A percentile compares a stretch with the other conserved stretches of the same genome.
phyloP scores from a whole-genome alignment of 345 rosid genomes.

The Salix dunnii region DNA sequence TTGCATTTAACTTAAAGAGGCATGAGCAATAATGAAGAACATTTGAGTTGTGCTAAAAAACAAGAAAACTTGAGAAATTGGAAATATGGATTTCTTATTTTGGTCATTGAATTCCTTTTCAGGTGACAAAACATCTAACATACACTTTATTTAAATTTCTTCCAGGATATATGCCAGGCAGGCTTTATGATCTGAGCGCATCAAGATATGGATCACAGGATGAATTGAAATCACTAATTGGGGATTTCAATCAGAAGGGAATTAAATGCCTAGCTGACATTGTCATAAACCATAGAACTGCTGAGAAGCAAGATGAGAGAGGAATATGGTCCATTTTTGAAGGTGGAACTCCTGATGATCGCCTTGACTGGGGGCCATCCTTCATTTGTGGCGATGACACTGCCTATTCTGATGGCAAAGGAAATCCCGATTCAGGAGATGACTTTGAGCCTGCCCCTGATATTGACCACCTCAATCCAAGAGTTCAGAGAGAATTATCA shows the following conservation, averaged over 20 bases:
- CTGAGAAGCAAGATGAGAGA: conserved; percentile 56
- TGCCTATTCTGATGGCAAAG: conserved; percentile 51
- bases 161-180: conserved; percentile 84
- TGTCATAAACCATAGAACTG: conserved; percentile 85
- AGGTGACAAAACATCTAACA: background rate
- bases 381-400: conserved; percentile 55
- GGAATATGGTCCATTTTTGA: conserved; percentile 69
- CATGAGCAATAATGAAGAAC: background rate
- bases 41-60: background rate
- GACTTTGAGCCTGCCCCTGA: conserved; percentile 60
- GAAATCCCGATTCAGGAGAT: conserved; percentile 67
- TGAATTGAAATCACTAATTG: conserved; percentile 52
- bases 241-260: conserved; percentile 45
- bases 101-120: background rate
- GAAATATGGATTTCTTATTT: background rate
- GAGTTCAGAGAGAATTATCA: conserved; percentile 60
- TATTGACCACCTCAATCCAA: conserved; percentile 72
- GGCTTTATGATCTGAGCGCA: conserved; percentile 66
- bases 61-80: background rate
- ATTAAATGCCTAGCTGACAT: conserved; percentile 77
- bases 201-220: conserved; percentile 66
- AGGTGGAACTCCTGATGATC: conserved; percentile 76
- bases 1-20: background rate
- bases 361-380: conserved; percentile 86
- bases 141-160: background rate